Evolutionary conservation across 345 rosid species (phyloP).

Genomic region (Balakata baccata): DNA sequence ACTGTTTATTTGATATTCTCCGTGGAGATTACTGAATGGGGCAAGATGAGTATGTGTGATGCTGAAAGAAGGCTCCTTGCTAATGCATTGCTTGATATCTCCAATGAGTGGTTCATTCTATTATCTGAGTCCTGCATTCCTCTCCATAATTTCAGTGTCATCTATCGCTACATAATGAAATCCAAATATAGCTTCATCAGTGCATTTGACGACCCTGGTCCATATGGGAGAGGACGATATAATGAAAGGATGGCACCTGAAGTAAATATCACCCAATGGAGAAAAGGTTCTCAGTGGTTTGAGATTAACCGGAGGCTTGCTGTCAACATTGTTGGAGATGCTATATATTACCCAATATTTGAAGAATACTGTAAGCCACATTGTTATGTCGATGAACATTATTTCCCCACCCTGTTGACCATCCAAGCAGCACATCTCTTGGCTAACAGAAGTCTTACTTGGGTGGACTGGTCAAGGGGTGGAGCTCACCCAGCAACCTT

Average conservation of each 20-base stretch:
- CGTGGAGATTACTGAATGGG: slow-evolving; percentile 84
- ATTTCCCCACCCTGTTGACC: slow-evolving; percentile 91
- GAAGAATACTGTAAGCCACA: slow-evolving; percentile 72
- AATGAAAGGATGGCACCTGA: slow-evolving; percentile 68
- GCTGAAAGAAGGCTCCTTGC: slow-evolving; percentile 91
- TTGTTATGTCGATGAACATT: slow-evolving; percentile 93
- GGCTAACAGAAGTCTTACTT: slow-evolving; percentile 84
- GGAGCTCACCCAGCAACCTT: slow-evolving; percentile 94
- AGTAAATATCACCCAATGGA: slow-evolving; percentile 72
- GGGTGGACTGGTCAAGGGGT: slow-evolving; percentile 99
- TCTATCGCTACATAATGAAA: slow-evolving; percentile 57
- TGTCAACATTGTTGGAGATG: slow-evolving; percentile 60
- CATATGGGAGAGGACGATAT: slow-evolving; percentile 84
- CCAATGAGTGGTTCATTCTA: slow-evolving; percentile 83
- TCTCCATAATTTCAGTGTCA: slow-evolving; percentile 63
- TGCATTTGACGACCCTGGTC: slow-evolving; percentile 87
- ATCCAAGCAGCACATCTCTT: slow-evolving; percentile 52
- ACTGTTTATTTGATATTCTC: slow-evolving; percentile 7
- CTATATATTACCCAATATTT: slow-evolving; percentile 59
- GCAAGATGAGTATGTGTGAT: slow-evolving; percentile 95
- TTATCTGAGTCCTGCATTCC: slow-evolving; percentile 97
- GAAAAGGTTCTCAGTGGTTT: slow-evolving; percentile 97
- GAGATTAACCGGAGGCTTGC: slow-evolving; percentile 78
- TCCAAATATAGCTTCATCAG: slow-evolving; percentile 77
- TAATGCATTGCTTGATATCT: slow-evolving; percentile 82